Conservation (phyloP, 352 stramenopile genomes). For the Phytophthora pistaciae region DNA sequence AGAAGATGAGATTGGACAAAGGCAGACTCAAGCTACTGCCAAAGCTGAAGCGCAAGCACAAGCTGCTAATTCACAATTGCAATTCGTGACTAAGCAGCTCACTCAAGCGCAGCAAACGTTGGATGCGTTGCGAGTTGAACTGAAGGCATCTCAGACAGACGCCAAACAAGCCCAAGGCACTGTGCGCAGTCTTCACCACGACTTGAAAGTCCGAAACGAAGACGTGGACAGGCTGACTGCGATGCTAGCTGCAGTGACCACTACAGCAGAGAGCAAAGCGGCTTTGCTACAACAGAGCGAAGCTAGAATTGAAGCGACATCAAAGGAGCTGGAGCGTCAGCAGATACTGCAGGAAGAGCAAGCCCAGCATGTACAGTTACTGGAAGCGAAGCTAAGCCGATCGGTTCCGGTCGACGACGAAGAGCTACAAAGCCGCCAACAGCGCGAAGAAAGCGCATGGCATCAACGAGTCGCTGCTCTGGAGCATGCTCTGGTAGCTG, state of each 20-base stretch:
- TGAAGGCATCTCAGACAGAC: conserved; percentile 20
- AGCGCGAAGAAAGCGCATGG: conserved; percentile 68
- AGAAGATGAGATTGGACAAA: conserved; percentile 33
- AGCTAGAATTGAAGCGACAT: conserved; percentile 19
- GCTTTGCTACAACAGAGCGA: conserved; percentile 37
- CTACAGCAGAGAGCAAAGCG: conserved; percentile 10
- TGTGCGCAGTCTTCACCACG: conserved; percentile 12
- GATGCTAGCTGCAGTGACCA: conserved; percentile 20
- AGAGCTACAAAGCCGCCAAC: conserved; percentile 43
- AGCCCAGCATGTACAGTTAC: conserved; percentile 49
- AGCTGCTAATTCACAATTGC: conserved; percentile 14
- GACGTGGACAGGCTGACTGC: conserved; percentile 29
- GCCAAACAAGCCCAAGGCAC: conserved; percentile 28
- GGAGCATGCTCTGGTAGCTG: conserved; percentile 59
- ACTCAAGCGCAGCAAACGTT: conserved; percentile 15
- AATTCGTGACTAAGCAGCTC: conserved; percentile 24
- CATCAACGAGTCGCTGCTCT: conserved; percentile 61
- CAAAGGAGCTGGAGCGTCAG: conserved; percentile 49
- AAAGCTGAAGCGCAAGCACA: conserved; percentile 19
- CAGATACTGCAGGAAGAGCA: conserved; percentile 42
- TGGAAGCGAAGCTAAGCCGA: conserved; percentile 61
- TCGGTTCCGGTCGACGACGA: conserved; percentile 65
- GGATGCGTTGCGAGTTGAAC: conserved; percentile 6
- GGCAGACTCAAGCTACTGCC: conserved; percentile 17
- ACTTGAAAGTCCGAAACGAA: conserved; percentile 23